Evolutionary conservation across 176 grass and related monocot genomes (phyloP).

Genomic region (Tuctoria greenei): DNA sequence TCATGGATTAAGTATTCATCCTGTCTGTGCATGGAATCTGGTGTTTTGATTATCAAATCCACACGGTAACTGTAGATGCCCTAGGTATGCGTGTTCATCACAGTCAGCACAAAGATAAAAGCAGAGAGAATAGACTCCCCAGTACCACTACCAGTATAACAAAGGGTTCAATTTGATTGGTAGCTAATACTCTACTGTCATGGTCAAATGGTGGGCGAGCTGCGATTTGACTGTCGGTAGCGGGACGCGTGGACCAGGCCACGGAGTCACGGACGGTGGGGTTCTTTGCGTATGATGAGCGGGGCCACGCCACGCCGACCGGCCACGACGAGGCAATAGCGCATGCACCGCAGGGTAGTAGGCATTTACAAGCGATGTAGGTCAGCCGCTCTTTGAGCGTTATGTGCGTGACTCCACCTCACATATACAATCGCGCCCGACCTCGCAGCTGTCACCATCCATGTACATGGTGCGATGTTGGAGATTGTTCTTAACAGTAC

Average conservation of each 20-base stretch:
- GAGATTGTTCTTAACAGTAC: slow-evolving; percentile 31
- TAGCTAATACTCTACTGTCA: background rate
- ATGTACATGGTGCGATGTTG: slow-evolving; percentile 49
- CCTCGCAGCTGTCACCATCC: slow-evolving; percentile 47
- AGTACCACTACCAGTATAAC: background rate
- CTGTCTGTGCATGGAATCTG: slow-evolving; percentile 44
- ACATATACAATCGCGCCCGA: slow-evolving; percentile 13
- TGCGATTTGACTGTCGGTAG: slow-evolving; percentile 52
- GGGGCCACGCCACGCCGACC: slow-evolving; percentile 27
- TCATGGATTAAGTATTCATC: slow-evolving; percentile 48
- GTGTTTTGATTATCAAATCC: slow-evolving; percentile 37
- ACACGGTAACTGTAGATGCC: slow-evolving; percentile 25
- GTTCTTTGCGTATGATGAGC: slow-evolving; percentile 14
- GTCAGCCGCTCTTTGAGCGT: slow-evolving; percentile 51
- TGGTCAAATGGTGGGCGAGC: slow-evolving; percentile 35
- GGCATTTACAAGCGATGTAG: slow-evolving; percentile 44
- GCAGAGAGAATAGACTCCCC: slow-evolving; percentile 8
- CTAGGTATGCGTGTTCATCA: slow-evolving; percentile 36
- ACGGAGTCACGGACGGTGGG: slow-evolving; percentile 46
- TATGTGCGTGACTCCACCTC: slow-evolving; percentile 29
- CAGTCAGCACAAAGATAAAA: slow-evolving; percentile 28
- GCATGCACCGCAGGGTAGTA: background rate
- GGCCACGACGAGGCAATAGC: slow-evolving; percentile 30
- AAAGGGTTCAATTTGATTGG: background rate
- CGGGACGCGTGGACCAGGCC: slow-evolving; percentile 25